Evolutionary conservation across 2,329 filamentous ascomycete species (phyloP), one percentile per base, ranked within the genome.

Genomic region (Moelleriella libera): DNA sequence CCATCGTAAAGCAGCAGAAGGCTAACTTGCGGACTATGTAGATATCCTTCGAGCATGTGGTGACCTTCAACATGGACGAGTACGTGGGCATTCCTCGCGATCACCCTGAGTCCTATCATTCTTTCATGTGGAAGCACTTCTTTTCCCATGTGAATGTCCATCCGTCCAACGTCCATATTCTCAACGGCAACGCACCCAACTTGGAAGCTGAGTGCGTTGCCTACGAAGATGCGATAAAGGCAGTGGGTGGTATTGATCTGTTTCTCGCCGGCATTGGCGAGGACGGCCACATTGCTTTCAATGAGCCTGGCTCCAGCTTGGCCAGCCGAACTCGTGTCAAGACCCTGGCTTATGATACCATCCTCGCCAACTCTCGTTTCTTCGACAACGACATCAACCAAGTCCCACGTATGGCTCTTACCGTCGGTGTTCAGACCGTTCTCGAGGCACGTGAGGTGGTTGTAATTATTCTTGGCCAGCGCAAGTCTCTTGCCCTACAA

Each of bases 51-150:
- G 81, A 83, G 59, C 78, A 94, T 82, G 85, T 94, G 58, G 77
- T 92, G 60, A 94, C 87, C 30, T 94, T 94, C 73, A 92, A 92
- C 66, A 92, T 92, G 87, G 87, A 94, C 66, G 87, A 94, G 68
- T 94, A 94, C 59, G 85, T 92, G 54, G 85, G 83, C 49, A 76
- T 94, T 52, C 82, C 86, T 34, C 80, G 85, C 58, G 85, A 89
- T 57, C 85, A 94, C 62, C 81, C 85, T 10, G 82, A 92, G 63
- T 88, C 82, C 58, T 94, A 94, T 67, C 87, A 94, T 69, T 85
- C 82, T 54, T 94, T 92, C 71, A 92, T 94, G 87, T 94, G 88
- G 76, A 86, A 85, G 66, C 76, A 92, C 68, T 88, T 94, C 72
- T 94, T 94, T 72, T 86, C 83, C 42, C 86, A 79, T 55, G 82